phyloP scores from a whole-genome alignment of 1,139 yeast genomes.

The Eremothecium coryli region DNA sequence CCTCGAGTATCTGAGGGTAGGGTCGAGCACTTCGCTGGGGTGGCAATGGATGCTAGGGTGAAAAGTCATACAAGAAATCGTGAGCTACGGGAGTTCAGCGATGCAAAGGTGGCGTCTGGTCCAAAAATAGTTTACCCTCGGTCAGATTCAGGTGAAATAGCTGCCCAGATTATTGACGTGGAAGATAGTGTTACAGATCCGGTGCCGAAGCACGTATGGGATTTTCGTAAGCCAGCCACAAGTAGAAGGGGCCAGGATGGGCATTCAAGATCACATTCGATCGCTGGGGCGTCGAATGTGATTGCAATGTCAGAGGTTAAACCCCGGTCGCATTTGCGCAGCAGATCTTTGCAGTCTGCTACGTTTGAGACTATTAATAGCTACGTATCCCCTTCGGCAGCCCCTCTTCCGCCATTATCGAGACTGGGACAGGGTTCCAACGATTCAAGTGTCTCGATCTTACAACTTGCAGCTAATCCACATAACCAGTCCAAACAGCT shows the following conservation, averaged over 20 bases:
- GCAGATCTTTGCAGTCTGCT: constrained; percentile 23
- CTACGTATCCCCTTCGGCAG: neutral
- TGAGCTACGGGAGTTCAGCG: too few relatives aligned
- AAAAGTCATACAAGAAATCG: too few relatives aligned
- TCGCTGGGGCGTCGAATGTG: neutral
- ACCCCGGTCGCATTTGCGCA: constrained; percentile 1
- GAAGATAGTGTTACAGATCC: constrained; percentile 26
- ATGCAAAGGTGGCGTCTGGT: too few relatives aligned
- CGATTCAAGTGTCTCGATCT: too few relatives aligned
- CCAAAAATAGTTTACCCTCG: constrained; percentile 17
- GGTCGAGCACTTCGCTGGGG: too few relatives aligned
- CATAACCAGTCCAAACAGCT: constrained; percentile 16
- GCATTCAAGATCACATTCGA: constrained; percentile 10
- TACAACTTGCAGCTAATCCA: too few relatives aligned
- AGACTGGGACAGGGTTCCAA: too few relatives aligned
- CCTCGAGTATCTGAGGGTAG: constrained; percentile 4
- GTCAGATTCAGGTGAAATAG: constrained; percentile 11
- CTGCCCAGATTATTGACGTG: constrained; percentile 25
- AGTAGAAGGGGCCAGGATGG: neutral
- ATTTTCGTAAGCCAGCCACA: constrained; percentile 12
- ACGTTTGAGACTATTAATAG: constrained; percentile 21
- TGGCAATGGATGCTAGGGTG: too few relatives aligned
- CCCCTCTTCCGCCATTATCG: neutral
- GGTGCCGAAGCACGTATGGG: constrained; percentile 28
- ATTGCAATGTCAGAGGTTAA: neutral